phyloP scores from a whole-genome alignment of 1,284 basidiomycete species.

The Neonothopanus nambi region DNA sequence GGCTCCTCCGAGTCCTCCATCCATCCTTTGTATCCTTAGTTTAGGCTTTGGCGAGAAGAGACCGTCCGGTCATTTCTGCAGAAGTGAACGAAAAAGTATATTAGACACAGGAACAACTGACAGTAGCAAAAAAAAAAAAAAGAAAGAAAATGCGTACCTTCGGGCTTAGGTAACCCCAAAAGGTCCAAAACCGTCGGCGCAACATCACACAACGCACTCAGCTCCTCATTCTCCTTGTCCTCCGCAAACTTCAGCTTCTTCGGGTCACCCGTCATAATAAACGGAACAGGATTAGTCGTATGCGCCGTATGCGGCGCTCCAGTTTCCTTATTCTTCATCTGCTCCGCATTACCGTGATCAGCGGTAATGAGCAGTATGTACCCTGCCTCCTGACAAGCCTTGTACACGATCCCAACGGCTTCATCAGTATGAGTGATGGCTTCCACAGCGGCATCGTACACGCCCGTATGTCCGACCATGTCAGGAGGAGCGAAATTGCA shows the following conservation, averaged over 20 bases:
- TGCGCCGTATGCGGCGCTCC: conserved; percentile 86
- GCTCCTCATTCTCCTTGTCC: conserved; percentile 45
- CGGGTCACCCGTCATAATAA: conserved; percentile 43
- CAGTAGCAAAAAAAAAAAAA: background rate
- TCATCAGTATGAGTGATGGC: conserved; percentile 83
- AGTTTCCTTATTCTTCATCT: conserved; percentile 85
- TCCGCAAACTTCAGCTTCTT: conserved; percentile 33
- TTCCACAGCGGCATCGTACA: conserved; percentile 84
- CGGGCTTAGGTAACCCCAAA: conserved; percentile 63
- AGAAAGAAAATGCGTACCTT: conserved; percentile 42
- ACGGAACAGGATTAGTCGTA: conserved; percentile 78
- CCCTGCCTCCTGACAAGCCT: conserved; percentile 81
- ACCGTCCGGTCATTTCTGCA: conserved; percentile 60
- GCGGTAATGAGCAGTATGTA: conserved; percentile 86
- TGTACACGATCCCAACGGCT: conserved; percentile 83
- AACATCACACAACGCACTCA: conserved; percentile 79
- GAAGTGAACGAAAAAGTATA: conserved; percentile 6
- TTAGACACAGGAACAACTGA: background rate
- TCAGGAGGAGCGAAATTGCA: conserved; percentile 95
- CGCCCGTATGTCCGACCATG: conserved; percentile 93
- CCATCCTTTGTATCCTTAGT: no score
- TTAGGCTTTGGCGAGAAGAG: conserved; percentile 38
- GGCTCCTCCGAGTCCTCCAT: no score
- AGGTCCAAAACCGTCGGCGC: conserved; percentile 83
- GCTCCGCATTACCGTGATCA: conserved; percentile 92